phyloP scores from a whole-genome alignment of 129 eudicot genomes.

The Lonicera japonica region DNA sequence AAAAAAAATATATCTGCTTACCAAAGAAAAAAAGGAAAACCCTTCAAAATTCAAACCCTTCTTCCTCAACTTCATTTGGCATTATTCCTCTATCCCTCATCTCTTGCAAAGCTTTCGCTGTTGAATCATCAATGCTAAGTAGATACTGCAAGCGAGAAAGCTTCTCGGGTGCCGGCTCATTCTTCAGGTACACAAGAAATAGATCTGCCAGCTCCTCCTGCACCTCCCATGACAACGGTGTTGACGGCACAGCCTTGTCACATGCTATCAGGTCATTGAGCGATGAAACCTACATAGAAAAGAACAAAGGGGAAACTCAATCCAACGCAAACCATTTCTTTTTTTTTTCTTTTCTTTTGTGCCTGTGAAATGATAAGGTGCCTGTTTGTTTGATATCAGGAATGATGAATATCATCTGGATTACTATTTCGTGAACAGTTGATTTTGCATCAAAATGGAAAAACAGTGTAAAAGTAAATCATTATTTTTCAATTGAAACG shows the following conservation, averaged over 20 bases:
- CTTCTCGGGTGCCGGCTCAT: slow-evolving; percentile 62
- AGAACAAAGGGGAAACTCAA: not conserved
- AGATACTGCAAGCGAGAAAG: slow-evolving; percentile 63
- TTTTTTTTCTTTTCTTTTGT: too few relatives aligned
- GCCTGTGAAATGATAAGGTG: too few relatives aligned
- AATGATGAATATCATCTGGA: too few relatives aligned
- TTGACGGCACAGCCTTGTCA: slow-evolving; percentile 86
- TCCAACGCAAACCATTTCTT: too few relatives aligned
- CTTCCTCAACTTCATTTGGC: slow-evolving; percentile 47
- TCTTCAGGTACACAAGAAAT: slow-evolving; percentile 50
- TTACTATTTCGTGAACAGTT: too few relatives aligned
- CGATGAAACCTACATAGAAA: slow-evolving; percentile 58
- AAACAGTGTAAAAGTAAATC: too few relatives aligned
- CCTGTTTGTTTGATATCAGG: too few relatives aligned
- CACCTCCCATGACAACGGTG: slow-evolving; percentile 86
- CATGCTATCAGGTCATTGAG: slow-evolving; percentile 85
- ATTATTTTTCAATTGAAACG: too few relatives aligned
- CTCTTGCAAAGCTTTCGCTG: slow-evolving; percentile 56
- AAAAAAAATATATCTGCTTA: slow-evolving; percentile 1
- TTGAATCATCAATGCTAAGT: slow-evolving; percentile 63
- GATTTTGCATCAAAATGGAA: too few relatives aligned
- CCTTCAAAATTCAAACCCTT: slow-evolving; percentile 71
- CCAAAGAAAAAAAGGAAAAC: not conserved
- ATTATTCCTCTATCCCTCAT: slow-evolving; percentile 36
- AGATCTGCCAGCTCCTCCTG: slow-evolving; percentile 72